phyloP scores from a whole-genome alignment of 2,329 filamentous ascomycete species.

The Sordariomycetes sp. region DNA sequence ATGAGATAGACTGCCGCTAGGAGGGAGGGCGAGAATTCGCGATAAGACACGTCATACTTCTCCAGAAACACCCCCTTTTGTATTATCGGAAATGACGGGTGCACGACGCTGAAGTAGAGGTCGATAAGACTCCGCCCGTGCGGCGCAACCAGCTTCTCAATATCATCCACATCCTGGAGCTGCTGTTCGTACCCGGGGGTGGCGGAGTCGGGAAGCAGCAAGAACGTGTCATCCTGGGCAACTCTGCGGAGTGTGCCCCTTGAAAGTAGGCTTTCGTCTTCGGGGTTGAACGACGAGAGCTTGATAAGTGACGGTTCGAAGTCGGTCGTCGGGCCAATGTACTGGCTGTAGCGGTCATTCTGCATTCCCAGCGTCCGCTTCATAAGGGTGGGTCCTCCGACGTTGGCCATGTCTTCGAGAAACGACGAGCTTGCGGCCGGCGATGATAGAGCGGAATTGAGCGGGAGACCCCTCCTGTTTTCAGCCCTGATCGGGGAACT shows the following conservation, averaged over 20 bases:
- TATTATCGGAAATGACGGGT: constrained; percentile 72
- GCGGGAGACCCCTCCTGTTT: constrained; percentile 40
- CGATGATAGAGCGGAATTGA: constrained; percentile 49
- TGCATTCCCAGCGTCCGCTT: constrained; percentile 67
- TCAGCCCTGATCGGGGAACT: constrained; percentile 46
- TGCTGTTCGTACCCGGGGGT: constrained; percentile 65
- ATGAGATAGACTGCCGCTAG: constrained; percentile 76
- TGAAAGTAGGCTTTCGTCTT: constrained; percentile 68
- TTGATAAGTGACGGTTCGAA: constrained; percentile 79
- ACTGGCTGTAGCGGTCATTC: constrained; percentile 68
- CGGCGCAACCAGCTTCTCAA: constrained; percentile 66
- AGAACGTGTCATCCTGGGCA: constrained; percentile 67
- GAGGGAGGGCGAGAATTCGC: constrained; percentile 65
- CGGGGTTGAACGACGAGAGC: constrained; percentile 67
- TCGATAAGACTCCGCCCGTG: constrained; percentile 70
- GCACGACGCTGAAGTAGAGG: constrained; percentile 71
- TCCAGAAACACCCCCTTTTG: constrained; percentile 73
- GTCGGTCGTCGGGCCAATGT: constrained; percentile 74
- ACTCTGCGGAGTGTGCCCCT: constrained; percentile 63
- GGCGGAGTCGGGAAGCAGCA: constrained; percentile 65
- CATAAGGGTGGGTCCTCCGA: constrained; percentile 54
- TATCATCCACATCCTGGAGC: constrained; percentile 54
- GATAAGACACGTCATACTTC: constrained; percentile 62
- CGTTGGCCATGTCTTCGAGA: constrained; percentile 61
- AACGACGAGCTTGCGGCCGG: constrained; percentile 52